Base-by-base conservation (phyloP, 257 asterid species). In the Petunia axillaris region DNA sequence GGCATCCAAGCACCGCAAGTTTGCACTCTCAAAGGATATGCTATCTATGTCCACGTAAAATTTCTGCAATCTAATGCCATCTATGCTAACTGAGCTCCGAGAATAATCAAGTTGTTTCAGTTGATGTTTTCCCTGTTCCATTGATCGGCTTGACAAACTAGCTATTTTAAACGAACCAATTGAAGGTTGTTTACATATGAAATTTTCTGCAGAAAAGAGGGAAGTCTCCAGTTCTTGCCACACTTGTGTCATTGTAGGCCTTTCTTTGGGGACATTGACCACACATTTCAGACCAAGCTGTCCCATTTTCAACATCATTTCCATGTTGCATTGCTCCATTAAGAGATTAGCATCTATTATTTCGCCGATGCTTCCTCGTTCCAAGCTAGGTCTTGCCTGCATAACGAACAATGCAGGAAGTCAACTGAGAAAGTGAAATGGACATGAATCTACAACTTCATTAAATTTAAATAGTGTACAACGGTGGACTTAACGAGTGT, bases 241-340 rank as follows among this genome's bases (percentile, higher is more conserved):
- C 37, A 91, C 91, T 81, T 84, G 92, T 59, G 84, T 81, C 94
- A 91, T 93, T 7, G 93, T 89, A 41, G 97, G 98, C 90, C 95
- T 88, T 82, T 86, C 81, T 85, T 87, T 91, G 4, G 98, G 98
- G 67, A 70, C 88, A 80, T 83, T 87, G 25, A 64, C 91, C 76
- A 85, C 96, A 68, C 97, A 93, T 84, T 80, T 88, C 81, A 91
- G 85, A 6, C 89, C 92, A 50, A 91, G 77, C 39, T 84, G 91
- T 75, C 92, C 98, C 94, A 93, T 90, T 74, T 89, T 87, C 11
- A 88, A 55, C 94, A 91, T 90, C 84, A 86, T 82, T 55, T 77
- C 90, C 91, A 86, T 88, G 89, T 88, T 87, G 86, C 95, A 90
- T 4, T 64, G 92, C 80, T 90, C 88, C 60, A 84, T 36, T 44